phyloP scores from a whole-genome alignment of 768 basidiomycete genomes.

The Lentinula sp. region DNA sequence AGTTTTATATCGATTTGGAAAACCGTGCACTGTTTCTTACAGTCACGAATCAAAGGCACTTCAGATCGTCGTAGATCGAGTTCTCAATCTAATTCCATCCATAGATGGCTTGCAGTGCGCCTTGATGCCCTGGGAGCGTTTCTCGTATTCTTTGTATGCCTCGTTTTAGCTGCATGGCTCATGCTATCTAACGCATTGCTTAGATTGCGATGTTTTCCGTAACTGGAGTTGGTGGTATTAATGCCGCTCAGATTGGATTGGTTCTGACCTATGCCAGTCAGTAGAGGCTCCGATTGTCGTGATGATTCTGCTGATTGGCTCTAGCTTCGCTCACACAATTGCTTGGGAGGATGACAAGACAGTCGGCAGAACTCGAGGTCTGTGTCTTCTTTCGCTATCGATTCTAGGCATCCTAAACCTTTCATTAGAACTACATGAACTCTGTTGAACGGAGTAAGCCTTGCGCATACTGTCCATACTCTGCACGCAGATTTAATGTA shows the following conservation, averaged over 20 bases:
- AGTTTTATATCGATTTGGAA: constrained; percentile 65
- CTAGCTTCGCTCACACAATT: constrained; percentile 46
- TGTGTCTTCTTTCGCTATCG: constrained; percentile 6
- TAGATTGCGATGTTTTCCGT: constrained; percentile 66
- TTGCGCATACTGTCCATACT: neutral
- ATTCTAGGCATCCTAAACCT: neutral
- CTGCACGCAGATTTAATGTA: neutral
- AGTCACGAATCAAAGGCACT: constrained; percentile 57
- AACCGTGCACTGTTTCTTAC: constrained; percentile 65
- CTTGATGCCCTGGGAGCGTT: constrained; percentile 65
- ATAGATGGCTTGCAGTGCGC: constrained; percentile 64
- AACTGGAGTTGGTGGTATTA: constrained; percentile 46
- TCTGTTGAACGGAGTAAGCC: constrained; percentile 50
- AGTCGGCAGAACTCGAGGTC: constrained; percentile 62
- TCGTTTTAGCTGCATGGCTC: neutral
- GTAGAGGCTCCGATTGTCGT: constrained; percentile 3
- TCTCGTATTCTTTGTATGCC: constrained; percentile 45
- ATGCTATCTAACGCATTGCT: neutral
- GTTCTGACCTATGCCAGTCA: constrained; percentile 62
- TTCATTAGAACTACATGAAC: constrained; percentile 55
- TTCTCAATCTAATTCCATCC: neutral
- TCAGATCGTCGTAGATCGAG: neutral
- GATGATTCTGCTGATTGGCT: neutral
- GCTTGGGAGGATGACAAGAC: constrained; percentile 48
- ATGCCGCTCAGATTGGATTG: constrained; percentile 65